Evolutionary conservation across 176 grass and related monocot species (phyloP).

Genomic region (Tillandsia leiboldiana): DNA sequence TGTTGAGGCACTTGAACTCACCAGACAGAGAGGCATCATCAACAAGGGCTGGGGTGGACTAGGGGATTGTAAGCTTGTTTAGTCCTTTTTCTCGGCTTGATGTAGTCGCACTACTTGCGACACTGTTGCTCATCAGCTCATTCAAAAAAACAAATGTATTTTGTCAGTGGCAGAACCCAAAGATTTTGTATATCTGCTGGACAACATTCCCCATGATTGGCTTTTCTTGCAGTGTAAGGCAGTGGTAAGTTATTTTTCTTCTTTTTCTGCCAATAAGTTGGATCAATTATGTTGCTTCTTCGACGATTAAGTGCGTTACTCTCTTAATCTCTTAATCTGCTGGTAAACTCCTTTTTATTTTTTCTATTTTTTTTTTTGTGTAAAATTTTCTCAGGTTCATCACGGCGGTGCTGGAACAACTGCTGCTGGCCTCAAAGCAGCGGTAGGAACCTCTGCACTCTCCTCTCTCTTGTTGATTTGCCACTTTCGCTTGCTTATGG

Average conservation of each 20-base stretch:
- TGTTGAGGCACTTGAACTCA: slow-evolving; percentile 64
- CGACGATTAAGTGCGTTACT: slow-evolving; percentile 19
- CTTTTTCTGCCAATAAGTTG: too few relatives aligned
- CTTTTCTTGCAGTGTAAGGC: slow-evolving; percentile 91
- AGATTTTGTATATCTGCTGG: slow-evolving; percentile 73
- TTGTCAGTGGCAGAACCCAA: slow-evolving; percentile 68
- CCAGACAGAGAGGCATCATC: slow-evolving; percentile 89
- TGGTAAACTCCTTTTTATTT: slow-evolving; percentile 4
- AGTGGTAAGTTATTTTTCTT: slow-evolving; percentile 37
- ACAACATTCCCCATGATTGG: slow-evolving; percentile 95
- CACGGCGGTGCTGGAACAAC: slow-evolving; percentile 78
- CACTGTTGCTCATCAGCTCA: slow-evolving; percentile 13
- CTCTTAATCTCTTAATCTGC: slow-evolving; percentile 2
- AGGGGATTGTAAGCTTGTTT: slow-evolving; percentile 60
- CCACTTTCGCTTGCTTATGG: background rate
- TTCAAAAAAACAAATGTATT: slow-evolving; percentile 1
- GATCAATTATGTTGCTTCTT: too few relatives aligned
- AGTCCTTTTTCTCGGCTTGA: background rate
- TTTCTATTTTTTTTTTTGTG: background rate
- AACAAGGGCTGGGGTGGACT: slow-evolving; percentile 98
- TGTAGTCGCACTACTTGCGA: background rate
- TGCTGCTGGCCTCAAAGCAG: slow-evolving; percentile 58
- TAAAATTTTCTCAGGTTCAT: slow-evolving; percentile 38
- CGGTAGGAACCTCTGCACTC: slow-evolving; percentile 22
- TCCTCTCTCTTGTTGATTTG: background rate